Evolutionary conservation across 768 basidiomycete genomes (phyloP), one percentile per base, ranked within the genome.

Genomic region (Lentinula edodes): DNA sequence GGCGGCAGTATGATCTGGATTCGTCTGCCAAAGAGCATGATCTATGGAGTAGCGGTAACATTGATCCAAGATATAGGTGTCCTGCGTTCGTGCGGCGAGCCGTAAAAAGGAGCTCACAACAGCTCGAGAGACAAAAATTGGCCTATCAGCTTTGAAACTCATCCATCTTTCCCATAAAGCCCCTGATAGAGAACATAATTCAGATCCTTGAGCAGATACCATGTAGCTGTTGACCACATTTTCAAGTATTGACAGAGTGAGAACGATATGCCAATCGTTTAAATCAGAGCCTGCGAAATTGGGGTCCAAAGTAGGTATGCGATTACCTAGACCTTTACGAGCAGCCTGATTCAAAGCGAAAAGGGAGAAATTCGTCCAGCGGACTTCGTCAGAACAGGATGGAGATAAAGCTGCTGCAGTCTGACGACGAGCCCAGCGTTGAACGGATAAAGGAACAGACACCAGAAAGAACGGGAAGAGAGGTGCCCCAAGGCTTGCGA

Each of bases 91-190:
- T 15, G 70, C 75, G 7, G 83, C 75, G 36, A 84, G 66, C 48
- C 73, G 79, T 35, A 86, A 69, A 66, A 86, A 83, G 0, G 80
- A 69, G 6, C 75, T 70, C 5, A 75, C 64, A 39, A 83, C 70
- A 7, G 73, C 72, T 20, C 75, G 76, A n/a, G 74, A 68, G 6
- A 81, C 70, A 2, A 66, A 61, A 12, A 62, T 39, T 18, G 69
- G 67, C 28, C 61, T 65, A 20, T n/a, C 60, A 57, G 8, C 45
- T 41, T 59, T 60, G 52, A 61, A 43, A 32, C 67, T 58, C 64
- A 65, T 68, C 81, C 83, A 87, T 16, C 60, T 66, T 20, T 64
- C 66, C 78, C 79, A 82, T n/a, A 83, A 67, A 15, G 72, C 61
- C 12, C 72, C 71, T 6, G 72, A 58, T 20, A 74, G 66, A 45